Evolutionary conservation across 345 rosid genomes (phyloP).

Genomic region (Kandelia obovata): DNA sequence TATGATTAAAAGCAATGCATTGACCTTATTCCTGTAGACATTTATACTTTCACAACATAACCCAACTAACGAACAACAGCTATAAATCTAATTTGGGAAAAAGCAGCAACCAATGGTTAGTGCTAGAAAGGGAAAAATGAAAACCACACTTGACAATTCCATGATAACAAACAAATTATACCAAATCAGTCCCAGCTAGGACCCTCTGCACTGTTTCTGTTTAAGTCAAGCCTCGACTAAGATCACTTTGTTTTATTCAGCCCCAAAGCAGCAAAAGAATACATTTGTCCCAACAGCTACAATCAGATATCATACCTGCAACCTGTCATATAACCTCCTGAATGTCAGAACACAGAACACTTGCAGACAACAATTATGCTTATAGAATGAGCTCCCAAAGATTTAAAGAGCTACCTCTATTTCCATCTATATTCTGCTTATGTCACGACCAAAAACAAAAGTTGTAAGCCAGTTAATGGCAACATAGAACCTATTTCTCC

Average conservation of each 20-base stretch:
- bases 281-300: background rate
- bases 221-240: background rate
- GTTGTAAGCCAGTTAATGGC: slow-evolving; percentile 91
- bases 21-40: too few relatives aligned
- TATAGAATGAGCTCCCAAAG: background rate
- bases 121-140: background rate
- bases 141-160: background rate
- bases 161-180: background rate
- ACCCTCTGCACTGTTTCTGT: background rate
- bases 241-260: background rate
- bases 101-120: too few relatives aligned
- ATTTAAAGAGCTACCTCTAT: slow-evolving; percentile 5
- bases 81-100: too few relatives aligned
- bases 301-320: background rate
- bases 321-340: background rate
- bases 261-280: background rate
- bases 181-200: too few relatives aligned
- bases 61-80: too few relatives aligned
- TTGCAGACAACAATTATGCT: background rate
- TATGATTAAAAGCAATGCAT: too few relatives aligned
- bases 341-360: background rate
- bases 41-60: too few relatives aligned
- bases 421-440: slow-evolving; percentile 38
- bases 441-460: slow-evolving; percentile 81
- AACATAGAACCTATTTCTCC: slow-evolving; percentile 89